Evolutionary conservation across 1,284 basidiomycete genomes (phyloP).

Genomic region (Trichosporon ovoides): DNA sequence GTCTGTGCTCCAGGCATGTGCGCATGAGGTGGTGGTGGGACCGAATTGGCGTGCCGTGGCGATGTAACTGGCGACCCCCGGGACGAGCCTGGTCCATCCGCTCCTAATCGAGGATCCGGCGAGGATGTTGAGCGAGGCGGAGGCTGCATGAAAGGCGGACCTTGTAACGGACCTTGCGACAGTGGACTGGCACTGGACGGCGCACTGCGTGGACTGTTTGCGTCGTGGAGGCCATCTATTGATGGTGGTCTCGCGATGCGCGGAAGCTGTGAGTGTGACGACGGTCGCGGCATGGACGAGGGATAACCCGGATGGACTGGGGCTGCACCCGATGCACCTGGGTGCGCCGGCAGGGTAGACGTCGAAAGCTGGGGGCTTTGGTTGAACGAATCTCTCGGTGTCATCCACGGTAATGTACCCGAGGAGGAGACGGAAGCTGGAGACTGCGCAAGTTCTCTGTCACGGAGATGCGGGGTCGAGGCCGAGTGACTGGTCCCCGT

Average conservation of each 20-base stretch:
- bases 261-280: slow-evolving; percentile 2
- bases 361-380: background rate
- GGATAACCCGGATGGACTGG: background rate
- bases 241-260: slow-evolving; percentile 3
- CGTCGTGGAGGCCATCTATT: slow-evolving; percentile 9
- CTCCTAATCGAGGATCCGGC: slow-evolving; percentile 30
- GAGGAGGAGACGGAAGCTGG: slow-evolving; percentile 28
- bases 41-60: slow-evolving; percentile 12
- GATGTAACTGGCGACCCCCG: slow-evolving; percentile 24
- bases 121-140: slow-evolving; percentile 38
- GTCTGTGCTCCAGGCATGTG: slow-evolving; percentile 5
- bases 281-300: background rate
- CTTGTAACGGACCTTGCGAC: background rate
- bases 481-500: background rate
- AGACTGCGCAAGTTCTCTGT: slow-evolving; percentile 14
- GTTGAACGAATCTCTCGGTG: slow-evolving; percentile 8
- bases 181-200: slow-evolving; percentile 11
- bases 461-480: background rate
- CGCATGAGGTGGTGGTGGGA: background rate
- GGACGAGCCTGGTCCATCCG: slow-evolving; percentile 19
- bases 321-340: background rate
- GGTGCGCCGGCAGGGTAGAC: background rate
- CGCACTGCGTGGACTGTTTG: slow-evolving; percentile 29
- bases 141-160: slow-evolving; percentile 7
- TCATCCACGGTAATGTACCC: slow-evolving; percentile 15